Base-by-base conservation (phyloP, 805 yeast species). In the Torulaspora delbrueckii region DNA sequence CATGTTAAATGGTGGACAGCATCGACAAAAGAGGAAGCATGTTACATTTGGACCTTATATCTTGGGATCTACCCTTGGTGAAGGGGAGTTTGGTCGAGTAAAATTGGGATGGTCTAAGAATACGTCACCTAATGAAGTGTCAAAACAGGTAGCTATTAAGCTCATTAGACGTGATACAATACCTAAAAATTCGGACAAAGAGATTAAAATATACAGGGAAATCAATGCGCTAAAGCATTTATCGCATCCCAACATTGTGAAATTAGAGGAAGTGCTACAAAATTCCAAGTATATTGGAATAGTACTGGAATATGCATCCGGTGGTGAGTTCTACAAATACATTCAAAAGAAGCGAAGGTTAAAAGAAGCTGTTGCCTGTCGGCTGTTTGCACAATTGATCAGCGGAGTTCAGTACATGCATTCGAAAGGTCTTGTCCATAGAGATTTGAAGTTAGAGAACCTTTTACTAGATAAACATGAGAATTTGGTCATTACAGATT, bases 31-130 rank as follows among this genome's bases (percentile, higher is more conserved):
- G 3, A 79, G 77, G 51, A 72, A 84, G 52, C 89, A 84, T 60
- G 82, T 84, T 16, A 76, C 95, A 32, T 90, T 93, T 63, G 99
- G 99, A 22, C 81, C 86, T 10, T 93, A 90, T 60, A 78, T 86
- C 18, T 74, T 93, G 6, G 99, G 98, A 2, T 82, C 95, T 10
- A 91, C 99, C 0, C 70, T 93, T 10, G 99, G 99, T 27, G 96
- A 93, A 68, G 99, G 99, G 40, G 99, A 93, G 63, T 93, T 93
- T 66, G 99, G 99, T 48, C 91, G 93, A 66, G 99, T 93, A 47
- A 93, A 91, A 64, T 73, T 93, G 18, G 98, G 97, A 10, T 91
- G 97, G 97, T 75, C 95, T 49, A 86, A 86, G 63, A 90, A 82
- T 57, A 89, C 88, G 14, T 24, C 46, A 23, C 41, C 59, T 16